A percentile compares a stretch with the other conserved stretches of the same genome.
Conservation (phyloP, 345 rosid species). For the Diplotaxis tenuifolia region DNA sequence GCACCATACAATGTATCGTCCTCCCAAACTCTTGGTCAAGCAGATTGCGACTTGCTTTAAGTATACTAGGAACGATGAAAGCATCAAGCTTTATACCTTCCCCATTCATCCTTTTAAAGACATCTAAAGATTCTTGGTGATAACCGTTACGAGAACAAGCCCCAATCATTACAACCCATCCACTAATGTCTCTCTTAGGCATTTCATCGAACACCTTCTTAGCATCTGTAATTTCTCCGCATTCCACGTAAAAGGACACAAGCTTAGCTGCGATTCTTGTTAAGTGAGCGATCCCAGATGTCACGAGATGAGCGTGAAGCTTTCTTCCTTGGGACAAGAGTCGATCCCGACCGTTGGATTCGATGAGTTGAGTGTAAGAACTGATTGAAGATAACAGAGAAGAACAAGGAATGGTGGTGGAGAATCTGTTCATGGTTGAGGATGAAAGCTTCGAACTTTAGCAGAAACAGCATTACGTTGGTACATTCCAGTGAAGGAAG, state of each 20-base stretch:
- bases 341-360: slow-evolving; percentile 40
- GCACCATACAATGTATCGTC: slow-evolving; percentile 53
- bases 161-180: slow-evolving; percentile 57
- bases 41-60: slow-evolving; percentile 66
- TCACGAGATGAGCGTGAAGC: slow-evolving; percentile 60
- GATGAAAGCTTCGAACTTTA: not conserved
- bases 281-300: slow-evolving; percentile 39
- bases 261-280: slow-evolving; percentile 54
- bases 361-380: slow-evolving; percentile 41
- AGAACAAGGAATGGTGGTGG: slow-evolving; percentile 32
- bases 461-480: slow-evolving; percentile 19
- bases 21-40: slow-evolving; percentile 48
- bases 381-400: slow-evolving; percentile 37
- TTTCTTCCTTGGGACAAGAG: slow-evolving; percentile 40
- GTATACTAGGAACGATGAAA: slow-evolving; percentile 68
- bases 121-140: slow-evolving; percentile 45
- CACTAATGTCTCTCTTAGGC: slow-evolving; percentile 44
- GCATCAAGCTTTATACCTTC: slow-evolving; percentile 44
- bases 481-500: not conserved
- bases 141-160: slow-evolving; percentile 58
- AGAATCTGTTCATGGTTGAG: not conserved
- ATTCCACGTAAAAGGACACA: slow-evolving; percentile 16
- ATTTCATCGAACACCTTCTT: slow-evolving; percentile 73
- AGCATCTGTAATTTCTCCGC: slow-evolving; percentile 44
- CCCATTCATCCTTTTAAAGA: slow-evolving; percentile 52